phyloP scores from a whole-genome alignment of 805 yeast species.

The Kuraishia capsulata region DNA sequence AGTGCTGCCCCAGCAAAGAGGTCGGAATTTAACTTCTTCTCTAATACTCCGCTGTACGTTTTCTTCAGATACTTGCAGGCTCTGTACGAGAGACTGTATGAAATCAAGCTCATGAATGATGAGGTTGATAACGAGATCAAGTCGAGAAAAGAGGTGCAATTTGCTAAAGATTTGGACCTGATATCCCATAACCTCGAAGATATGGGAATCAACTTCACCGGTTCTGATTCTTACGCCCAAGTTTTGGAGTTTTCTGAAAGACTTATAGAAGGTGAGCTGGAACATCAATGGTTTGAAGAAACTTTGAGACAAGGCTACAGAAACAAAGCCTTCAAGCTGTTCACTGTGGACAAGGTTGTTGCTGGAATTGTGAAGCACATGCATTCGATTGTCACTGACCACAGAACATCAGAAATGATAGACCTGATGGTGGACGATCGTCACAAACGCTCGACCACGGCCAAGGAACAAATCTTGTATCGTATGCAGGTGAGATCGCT shows the following conservation, averaged over 20 bases:
- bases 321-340: slow-evolving; percentile 85
- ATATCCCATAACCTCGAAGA: slow-evolving; percentile 75
- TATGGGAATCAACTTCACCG: slow-evolving; percentile 65
- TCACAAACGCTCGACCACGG: slow-evolving; percentile 49
- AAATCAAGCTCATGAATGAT: slow-evolving; percentile 63
- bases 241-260: slow-evolving; percentile 66
- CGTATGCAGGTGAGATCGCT: slow-evolving; percentile 79
- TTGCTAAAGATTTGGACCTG: slow-evolving; percentile 81
- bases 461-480: slow-evolving; percentile 82
- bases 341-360: slow-evolving; percentile 87
- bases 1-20: slow-evolving; percentile 26
- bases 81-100: slow-evolving; percentile 69
- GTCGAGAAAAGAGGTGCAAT: slow-evolving; percentile 53
- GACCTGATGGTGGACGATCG: slow-evolving; percentile 80
- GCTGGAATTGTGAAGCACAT: slow-evolving; percentile 80
- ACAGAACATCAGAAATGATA: slow-evolving; percentile 72
- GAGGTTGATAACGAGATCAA: slow-evolving; percentile 68
- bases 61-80: slow-evolving; percentile 82
- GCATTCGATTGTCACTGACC: slow-evolving; percentile 74
- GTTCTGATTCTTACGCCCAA: slow-evolving; percentile 67
- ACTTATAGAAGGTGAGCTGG: slow-evolving; percentile 82
- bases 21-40: slow-evolving; percentile 66
- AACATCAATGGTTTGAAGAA: slow-evolving; percentile 93
- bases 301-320: slow-evolving; percentile 90
- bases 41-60: slow-evolving; percentile 81